Evolutionary conservation across 2,329 filamentous ascomycete species (phyloP), one percentile per base, ranked within the genome.

Genomic region (Monilinia vaccinii-corymbosi): DNA sequence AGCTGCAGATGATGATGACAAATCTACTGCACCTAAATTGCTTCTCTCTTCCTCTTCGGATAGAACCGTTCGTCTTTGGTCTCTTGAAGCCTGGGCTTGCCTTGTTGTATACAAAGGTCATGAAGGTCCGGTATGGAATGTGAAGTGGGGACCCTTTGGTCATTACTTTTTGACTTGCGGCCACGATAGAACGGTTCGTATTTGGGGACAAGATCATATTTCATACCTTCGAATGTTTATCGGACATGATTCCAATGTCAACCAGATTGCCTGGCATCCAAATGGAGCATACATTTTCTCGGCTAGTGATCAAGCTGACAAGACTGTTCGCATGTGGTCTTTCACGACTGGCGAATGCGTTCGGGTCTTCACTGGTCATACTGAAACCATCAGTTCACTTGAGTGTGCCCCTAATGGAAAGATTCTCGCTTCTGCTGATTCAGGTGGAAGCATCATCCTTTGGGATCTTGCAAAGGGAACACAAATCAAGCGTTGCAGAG

Each of bases 261-360:
- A 95, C 56, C 85, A 86, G 47, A 80, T 97, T n/a, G 81, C 88
- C 16, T 99, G 94, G 85, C 94, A 99, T 69, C 91, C 93, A 0
- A 99, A 99, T 71, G 91, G 90, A 21, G 84, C 88, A 7, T 99
- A 97, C 68, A 78, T 97, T 48, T 97, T 99, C 74, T 97, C 94
- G 0, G 91, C 89, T 4, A 95, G 91, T 14, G 89, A 89, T 66
- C 92, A 86, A 70, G 82, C 79, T 8, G 84, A 99, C 74, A 93
- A 93, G 73, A 94, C 91, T 0, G 89, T 97, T 38, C 87, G 94
- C 34, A 97, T 99, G 93, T 99, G 94, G 94, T 87, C 91, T 11
- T 83, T 97, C n/a, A 82, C 85, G 13, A 93, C 88, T 10, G 94
- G 94, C 32, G 86, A 87, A 63, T 91, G 91, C 40, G 89, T 97